phyloP scores from a whole-genome alignment of 2,329 filamentous ascomycete species.

The Penicillium sp. region DNA sequence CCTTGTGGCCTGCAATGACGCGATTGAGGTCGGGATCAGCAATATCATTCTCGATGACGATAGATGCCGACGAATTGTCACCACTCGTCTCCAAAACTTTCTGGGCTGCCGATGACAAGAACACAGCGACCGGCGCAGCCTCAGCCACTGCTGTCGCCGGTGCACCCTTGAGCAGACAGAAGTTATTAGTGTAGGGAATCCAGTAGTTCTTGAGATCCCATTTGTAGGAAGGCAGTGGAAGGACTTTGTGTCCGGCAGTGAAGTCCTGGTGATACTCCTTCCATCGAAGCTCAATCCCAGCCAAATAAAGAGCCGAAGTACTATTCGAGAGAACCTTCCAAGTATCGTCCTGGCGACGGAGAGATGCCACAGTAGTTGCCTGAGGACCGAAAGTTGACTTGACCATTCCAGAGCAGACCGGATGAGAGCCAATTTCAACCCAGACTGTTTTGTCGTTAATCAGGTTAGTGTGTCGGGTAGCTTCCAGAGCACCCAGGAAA shows the following conservation, averaged over 20 bases:
- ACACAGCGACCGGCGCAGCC: slow-evolving; percentile 19
- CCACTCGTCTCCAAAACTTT: slow-evolving; percentile 29
- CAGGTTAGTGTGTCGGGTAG: slow-evolving; percentile 38
- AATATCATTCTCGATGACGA: slow-evolving; percentile 38
- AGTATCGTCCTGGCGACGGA: slow-evolving; percentile 42
- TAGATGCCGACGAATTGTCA: slow-evolving; percentile 24
- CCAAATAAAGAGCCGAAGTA: slow-evolving; percentile 36
- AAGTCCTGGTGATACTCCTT: slow-evolving; percentile 46
- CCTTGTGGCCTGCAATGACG: slow-evolving; percentile 38
- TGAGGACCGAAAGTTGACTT: slow-evolving; percentile 58
- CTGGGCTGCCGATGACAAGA: slow-evolving; percentile 32
- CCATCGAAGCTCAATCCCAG: slow-evolving; percentile 42
- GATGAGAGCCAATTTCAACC: slow-evolving; percentile 60
- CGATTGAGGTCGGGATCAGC: slow-evolving; percentile 33
- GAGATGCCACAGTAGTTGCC: slow-evolving; percentile 49
- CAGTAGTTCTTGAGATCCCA: slow-evolving; percentile 44
- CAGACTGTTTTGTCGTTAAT: slow-evolving; percentile 69
- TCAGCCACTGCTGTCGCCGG: slow-evolving; percentile 21
- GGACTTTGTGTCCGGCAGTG: slow-evolving; percentile 27
- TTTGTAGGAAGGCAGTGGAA: slow-evolving; percentile 38
- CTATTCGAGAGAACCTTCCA: slow-evolving; percentile 43
- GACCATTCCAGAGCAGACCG: slow-evolving; percentile 47
- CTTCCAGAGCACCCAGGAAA: slow-evolving; percentile 44
- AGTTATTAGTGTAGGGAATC: slow-evolving; percentile 36
- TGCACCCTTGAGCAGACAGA: slow-evolving; percentile 34